These are phyloP conservation scores for Solanum tacnaense DNA, from an alignment of 257 asterid species.

Conservation along the genomic window DNA sequence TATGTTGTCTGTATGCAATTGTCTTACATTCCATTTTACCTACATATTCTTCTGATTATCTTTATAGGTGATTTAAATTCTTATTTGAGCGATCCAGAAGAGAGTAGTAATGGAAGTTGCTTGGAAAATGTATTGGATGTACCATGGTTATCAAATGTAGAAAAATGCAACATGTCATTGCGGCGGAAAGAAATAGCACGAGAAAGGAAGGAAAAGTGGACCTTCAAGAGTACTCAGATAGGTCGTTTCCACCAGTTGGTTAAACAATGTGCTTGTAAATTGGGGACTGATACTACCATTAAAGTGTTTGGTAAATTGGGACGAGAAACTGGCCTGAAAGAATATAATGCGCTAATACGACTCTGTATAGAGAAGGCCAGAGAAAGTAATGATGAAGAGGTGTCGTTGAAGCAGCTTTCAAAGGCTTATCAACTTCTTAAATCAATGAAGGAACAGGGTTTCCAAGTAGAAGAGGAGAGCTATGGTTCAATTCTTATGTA, in stretches of 20 bases:
- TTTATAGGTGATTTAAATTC: slow-evolving; percentile 41
- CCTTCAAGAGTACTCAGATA: slow-evolving; percentile 16
- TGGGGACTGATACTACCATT: slow-evolving; percentile 46
- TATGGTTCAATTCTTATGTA: slow-evolving; percentile 59
- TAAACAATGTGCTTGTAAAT: slow-evolving; percentile 34
- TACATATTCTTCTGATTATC: slow-evolving; percentile 1
- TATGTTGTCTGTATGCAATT: background rate
- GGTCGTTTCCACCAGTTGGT: slow-evolving; percentile 29
- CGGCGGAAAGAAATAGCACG: slow-evolving; percentile 44
- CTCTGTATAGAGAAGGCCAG: slow-evolving; percentile 52
- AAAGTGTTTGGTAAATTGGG: slow-evolving; percentile 52
- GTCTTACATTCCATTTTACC: background rate
- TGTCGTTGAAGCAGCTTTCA: slow-evolving; percentile 36
- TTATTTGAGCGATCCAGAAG: slow-evolving; percentile 24
- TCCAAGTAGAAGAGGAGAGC: slow-evolving; percentile 47
- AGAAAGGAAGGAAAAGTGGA: slow-evolving; percentile 51
- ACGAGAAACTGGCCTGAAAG: slow-evolving; percentile 46
- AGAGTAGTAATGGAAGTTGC: background rate
- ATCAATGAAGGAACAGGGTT: slow-evolving; percentile 48
- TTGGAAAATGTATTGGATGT: slow-evolving; percentile 8
- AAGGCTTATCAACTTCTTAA: slow-evolving; percentile 47
- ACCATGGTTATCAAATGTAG: slow-evolving; percentile 31
- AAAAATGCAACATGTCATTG: slow-evolving; percentile 16
- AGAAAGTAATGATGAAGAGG: slow-evolving; percentile 52
- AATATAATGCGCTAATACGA: slow-evolving; percentile 39